Base-by-base conservation (phyloP, 2,329 filamentous ascomycete species). In the Aspergillus fumigatus region DNA sequence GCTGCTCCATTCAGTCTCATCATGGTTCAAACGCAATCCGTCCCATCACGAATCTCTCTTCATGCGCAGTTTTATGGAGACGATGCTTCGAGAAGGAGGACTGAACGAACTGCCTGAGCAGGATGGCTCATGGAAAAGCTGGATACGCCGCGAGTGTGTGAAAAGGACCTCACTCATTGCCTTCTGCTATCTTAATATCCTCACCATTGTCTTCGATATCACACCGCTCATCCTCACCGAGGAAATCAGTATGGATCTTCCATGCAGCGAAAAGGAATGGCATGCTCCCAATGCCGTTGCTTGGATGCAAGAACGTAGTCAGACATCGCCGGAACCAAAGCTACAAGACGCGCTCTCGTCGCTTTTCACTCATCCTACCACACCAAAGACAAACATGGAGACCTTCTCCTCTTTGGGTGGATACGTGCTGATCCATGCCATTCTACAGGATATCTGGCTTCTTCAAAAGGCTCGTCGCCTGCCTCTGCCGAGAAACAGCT, bases 141-240 rank as follows among this genome's bases (percentile, higher is more conserved):
- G 70, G 70, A 65, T 71, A 14, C 66, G 62, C 6, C 62, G 58
- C 7, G 70, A 72, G 54, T 59, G 59, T 25, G 63, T 68, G 3
- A 72, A 72, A 50, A 62, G 70, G 8, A 70, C 68, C 9, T 71
- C 66, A 25, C 52, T 72, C 5, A 70, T 72, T n/a, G 65, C 69
- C 0, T 68, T 69, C 43, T 74, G 59, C 61, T 77, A 67, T 54
- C 66, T 71, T 27, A 70, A 69, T n/a, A 70, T 72, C 14, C 69
- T 69, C 29, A 72, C 69, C 3, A 71, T 72, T n/a, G 68, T 72
- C 1, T 72, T 72, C 14, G 69, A 72, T 38, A 53, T 72, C 2
- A 66, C 70, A 1, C 67, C 70, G 0, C 58, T 70, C 50, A 65
- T 72, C 7, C 57, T 72, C 7, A 67, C 68, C 0, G 70, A 72